These are phyloP conservation scores for Pestalotiopsis sp. DNA, from an alignment of 2,329 filamentous ascomycete genomes.

Conservation along the genomic window DNA sequence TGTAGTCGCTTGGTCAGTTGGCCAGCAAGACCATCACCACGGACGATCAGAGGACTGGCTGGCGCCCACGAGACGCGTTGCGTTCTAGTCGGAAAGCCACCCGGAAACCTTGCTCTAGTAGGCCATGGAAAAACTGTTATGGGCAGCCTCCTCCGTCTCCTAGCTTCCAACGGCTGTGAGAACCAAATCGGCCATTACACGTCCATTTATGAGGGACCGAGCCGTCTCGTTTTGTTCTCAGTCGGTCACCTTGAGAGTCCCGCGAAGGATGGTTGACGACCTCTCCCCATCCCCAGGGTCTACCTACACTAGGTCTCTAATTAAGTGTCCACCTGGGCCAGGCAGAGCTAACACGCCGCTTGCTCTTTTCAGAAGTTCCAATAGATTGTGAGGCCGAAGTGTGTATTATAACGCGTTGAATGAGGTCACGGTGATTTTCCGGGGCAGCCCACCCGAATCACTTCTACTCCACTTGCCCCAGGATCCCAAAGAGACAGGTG, in stretches of 20 bases:
- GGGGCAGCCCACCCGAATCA: not conserved
- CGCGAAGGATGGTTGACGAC: not conserved
- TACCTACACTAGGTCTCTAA: no score
- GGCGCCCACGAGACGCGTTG: not conserved
- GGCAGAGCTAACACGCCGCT: no score
- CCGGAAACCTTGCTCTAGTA: not conserved
- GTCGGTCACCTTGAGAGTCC: not conserved
- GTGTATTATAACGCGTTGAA: not conserved
- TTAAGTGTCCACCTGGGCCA: no score
- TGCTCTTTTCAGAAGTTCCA: not conserved
- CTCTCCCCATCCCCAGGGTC: not conserved
- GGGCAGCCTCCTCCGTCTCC: not conserved
- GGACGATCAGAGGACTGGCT: no score
- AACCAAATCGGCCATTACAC: not conserved
- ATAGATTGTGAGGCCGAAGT: not conserved
- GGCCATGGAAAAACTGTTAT: not conserved
- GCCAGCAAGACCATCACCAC: no score
- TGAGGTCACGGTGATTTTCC: not conserved
- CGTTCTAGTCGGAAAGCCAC: not conserved
- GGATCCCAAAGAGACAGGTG: not conserved
- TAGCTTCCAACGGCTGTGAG: no score
- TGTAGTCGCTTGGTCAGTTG: no score
- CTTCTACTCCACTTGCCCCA: not conserved
- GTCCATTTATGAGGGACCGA: not conserved
- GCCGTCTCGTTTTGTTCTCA: not conserved